Conservation (phyloP, 2,329 filamentous ascomycete genomes). For the Plectosphaerella cucumerina region DNA sequence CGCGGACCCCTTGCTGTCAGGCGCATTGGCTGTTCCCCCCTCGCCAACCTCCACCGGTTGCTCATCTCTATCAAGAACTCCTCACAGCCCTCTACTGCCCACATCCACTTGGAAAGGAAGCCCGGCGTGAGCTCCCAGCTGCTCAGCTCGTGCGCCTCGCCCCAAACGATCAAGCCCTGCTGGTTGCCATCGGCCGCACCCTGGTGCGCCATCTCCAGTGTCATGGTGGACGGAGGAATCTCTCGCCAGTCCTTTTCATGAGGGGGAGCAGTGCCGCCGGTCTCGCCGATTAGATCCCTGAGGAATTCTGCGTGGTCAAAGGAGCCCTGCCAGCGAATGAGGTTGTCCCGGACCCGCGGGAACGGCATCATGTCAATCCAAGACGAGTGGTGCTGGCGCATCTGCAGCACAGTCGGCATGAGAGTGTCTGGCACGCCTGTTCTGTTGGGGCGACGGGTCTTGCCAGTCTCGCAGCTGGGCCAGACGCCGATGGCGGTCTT, state of each 20-base stretch:
- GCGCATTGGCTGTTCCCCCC: conserved; percentile 13
- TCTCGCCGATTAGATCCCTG: not conserved
- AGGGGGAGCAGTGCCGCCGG: not conserved
- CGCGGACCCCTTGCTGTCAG: too few relatives aligned
- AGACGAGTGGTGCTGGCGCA: not conserved
- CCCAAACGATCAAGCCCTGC: not conserved
- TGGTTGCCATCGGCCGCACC: not conserved
- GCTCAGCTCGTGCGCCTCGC: not conserved
- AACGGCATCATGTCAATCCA: not conserved
- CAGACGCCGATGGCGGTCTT: not conserved
- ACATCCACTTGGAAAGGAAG: not conserved
- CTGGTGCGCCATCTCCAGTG: not conserved
- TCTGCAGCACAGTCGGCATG: not conserved
- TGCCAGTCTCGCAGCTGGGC: not conserved
- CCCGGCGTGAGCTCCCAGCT: not conserved
- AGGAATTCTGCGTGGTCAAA: not conserved
- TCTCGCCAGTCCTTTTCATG: not conserved
- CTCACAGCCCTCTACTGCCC: not conserved
- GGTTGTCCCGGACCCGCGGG: not conserved
- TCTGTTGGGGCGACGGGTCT: not conserved
- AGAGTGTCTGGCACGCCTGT: conserved; percentile 4
- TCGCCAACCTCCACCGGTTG: conserved; percentile 16
- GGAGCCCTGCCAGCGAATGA: not conserved
- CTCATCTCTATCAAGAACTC: conserved; percentile 10
- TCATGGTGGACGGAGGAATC: not conserved